A percentile compares a stretch with the other conserved stretches of the same genome.
These are phyloP conservation scores for Choiromyces venosus DNA, from an alignment of 495 filamentous ascomycete genomes.

Conservation along the genomic window DNA sequence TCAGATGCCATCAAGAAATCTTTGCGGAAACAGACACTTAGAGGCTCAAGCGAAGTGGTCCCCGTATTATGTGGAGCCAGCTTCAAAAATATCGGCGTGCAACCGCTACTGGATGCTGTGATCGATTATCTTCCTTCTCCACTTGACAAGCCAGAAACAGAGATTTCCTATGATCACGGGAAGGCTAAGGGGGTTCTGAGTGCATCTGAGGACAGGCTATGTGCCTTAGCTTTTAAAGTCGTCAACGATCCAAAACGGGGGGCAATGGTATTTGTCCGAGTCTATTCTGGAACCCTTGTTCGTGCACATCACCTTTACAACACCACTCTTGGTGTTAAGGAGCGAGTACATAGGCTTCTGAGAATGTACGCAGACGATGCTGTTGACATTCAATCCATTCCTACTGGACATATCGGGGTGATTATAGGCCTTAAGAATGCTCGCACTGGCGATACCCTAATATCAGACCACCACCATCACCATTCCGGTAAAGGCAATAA, in stretches of 20 bases:
- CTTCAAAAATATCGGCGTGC: constrained; percentile 88
- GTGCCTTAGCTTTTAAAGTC: constrained; percentile 94
- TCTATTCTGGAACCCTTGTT: constrained; percentile 77
- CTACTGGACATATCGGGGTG: constrained; percentile 91
- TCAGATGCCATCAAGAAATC: constrained; percentile 61
- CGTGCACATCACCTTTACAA: constrained; percentile 76
- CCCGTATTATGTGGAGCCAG: constrained; percentile 90
- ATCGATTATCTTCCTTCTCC: constrained; percentile 82
- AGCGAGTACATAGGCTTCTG: constrained; percentile 72
- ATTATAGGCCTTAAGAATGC: constrained; percentile 84
- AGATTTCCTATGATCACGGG: constrained; percentile 59
- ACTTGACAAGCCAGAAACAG: constrained; percentile 66
- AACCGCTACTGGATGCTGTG: constrained; percentile 84
- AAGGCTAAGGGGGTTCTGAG: constrained; percentile 48
- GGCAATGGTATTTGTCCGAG: constrained; percentile 83
- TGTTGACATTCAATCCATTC: constrained; percentile 71
- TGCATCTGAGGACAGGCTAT: constrained; percentile 53
- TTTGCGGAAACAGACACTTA: constrained; percentile 66
- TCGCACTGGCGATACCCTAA: constrained; percentile 86
- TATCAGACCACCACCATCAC: constrained; percentile 47
- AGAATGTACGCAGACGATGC: constrained; percentile 90
- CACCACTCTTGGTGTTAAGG: constrained; percentile 73
- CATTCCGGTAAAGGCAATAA: constrained; percentile 21
- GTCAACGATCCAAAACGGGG: constrained; percentile 81
- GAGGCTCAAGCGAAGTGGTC: constrained; percentile 59